These are phyloP conservation scores for Dactylella cylindrospora DNA, from an alignment of 2,329 filamentous ascomycete species.

Conservation along the genomic window DNA sequence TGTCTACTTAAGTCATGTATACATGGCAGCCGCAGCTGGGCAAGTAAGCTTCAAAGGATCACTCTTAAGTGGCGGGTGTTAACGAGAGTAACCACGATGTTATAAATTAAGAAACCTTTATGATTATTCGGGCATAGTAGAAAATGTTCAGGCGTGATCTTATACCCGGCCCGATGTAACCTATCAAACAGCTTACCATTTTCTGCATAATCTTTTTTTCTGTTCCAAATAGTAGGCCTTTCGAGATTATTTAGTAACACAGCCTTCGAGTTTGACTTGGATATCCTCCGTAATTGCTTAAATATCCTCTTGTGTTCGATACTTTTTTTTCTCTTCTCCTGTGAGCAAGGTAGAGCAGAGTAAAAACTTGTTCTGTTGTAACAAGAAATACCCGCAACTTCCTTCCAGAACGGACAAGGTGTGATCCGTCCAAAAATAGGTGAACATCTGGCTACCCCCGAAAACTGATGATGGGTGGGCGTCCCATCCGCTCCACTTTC, in stretches of 20 bases:
- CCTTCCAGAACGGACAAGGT: slow-evolving; percentile 26
- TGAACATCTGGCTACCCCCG: too few species aligned
- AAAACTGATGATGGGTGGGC: too few species aligned
- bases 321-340: background rate
- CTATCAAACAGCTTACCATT: background rate
- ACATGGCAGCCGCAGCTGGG: background rate
- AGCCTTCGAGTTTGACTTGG: too few species aligned
- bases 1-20: background rate
- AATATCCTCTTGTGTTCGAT: too few species aligned
- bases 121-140: too few species aligned
- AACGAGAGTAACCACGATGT: slow-evolving; percentile 20
- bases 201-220: background rate
- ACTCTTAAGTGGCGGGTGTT: too few species aligned
- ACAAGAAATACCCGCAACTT: slow-evolving; percentile 31
- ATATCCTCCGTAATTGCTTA: too few species aligned
- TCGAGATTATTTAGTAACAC: slow-evolving; percentile 1
- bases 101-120: slow-evolving; percentile 39
- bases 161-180: background rate
- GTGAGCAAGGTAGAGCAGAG: background rate
- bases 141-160: background rate
- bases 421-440: slow-evolving; percentile 41
- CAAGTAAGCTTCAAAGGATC: too few species aligned
- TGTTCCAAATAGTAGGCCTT: background rate
- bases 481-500: too few species aligned
- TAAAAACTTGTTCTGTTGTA: slow-evolving; percentile 3